Evolutionary conservation across 116 monocot species (phyloP).

Genomic region (Phalaenopsis hybrid): DNA sequence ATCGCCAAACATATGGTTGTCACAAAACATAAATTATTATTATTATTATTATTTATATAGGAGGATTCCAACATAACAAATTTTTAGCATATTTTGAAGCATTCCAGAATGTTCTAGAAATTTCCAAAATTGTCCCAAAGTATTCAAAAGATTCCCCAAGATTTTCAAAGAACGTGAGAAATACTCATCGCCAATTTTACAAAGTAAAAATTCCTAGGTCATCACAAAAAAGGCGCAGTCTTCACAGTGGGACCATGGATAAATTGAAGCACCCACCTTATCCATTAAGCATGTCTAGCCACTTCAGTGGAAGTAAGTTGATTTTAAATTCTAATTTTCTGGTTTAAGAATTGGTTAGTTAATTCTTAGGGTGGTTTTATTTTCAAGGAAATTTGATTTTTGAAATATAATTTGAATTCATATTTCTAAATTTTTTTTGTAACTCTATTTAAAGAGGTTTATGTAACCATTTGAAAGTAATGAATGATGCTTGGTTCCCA

Average conservation of each 20-base stretch:
- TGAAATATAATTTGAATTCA: too few relatives aligned
- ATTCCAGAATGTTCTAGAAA: neutral
- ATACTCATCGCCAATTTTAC: neutral
- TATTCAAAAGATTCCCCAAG: neutral
- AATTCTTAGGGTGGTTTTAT: neutral
- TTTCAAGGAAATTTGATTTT: neutral
- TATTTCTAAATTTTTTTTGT: neutral
- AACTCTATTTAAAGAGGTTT: neutral
- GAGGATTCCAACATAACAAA: neutral
- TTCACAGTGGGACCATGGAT: neutral
- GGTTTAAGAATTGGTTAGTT: neutral
- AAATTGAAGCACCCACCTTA: neutral
- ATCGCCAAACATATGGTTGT: neutral
- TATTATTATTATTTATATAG: neutral
- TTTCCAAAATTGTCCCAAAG: neutral
- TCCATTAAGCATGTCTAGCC: neutral
- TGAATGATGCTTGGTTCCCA: neutral
- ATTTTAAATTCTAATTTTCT: neutral
- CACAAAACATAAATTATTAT: neutral
- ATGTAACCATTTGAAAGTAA: neutral
- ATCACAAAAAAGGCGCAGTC: neutral
- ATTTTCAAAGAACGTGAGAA: neutral
- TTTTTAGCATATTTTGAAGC: neutral
- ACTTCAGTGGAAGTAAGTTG: neutral
- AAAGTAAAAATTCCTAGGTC: neutral